Conservation (phyloP, 768 basidiomycete genomes). For the Paxillus involutus region DNA sequence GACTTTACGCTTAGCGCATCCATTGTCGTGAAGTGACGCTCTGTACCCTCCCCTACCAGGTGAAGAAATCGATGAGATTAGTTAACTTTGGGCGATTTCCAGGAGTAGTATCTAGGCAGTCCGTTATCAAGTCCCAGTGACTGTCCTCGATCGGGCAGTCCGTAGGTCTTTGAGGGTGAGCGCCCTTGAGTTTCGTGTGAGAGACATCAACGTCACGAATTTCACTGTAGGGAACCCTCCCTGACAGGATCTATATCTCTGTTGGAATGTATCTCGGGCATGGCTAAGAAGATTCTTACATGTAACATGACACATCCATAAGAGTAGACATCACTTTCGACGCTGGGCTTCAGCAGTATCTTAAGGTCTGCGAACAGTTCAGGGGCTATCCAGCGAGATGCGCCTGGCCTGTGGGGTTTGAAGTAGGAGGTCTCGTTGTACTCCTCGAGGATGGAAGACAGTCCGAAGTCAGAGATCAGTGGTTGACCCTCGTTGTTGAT, state of each 20-base stretch:
- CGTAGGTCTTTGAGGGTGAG: neutral
- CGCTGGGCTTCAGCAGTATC: neutral
- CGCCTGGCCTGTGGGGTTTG: too few species aligned
- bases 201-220: neutral
- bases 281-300: too few species aligned
- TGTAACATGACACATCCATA: conserved; percentile 22
- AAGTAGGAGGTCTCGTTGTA: too few species aligned
- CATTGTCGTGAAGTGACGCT: neutral
- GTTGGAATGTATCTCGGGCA: neutral
- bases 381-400: conserved; percentile 17
- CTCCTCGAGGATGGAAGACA: too few species aligned
- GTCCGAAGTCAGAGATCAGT: too few species aligned
- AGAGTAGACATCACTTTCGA: conserved; percentile 18
- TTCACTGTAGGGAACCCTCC: conserved; percentile 1
- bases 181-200: neutral
- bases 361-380: conserved; percentile 9
- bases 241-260: conserved; percentile 1
- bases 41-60: too few species aligned
- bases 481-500: too few species aligned
- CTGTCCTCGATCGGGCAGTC: neutral
- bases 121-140: conserved; percentile 4
- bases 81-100: neutral
- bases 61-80: neutral
- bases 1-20: too few species aligned
- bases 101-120: conserved; percentile 2